phyloP scores from a whole-genome alignment of 257 asterid genomes.

The Pogostemon cablin region DNA sequence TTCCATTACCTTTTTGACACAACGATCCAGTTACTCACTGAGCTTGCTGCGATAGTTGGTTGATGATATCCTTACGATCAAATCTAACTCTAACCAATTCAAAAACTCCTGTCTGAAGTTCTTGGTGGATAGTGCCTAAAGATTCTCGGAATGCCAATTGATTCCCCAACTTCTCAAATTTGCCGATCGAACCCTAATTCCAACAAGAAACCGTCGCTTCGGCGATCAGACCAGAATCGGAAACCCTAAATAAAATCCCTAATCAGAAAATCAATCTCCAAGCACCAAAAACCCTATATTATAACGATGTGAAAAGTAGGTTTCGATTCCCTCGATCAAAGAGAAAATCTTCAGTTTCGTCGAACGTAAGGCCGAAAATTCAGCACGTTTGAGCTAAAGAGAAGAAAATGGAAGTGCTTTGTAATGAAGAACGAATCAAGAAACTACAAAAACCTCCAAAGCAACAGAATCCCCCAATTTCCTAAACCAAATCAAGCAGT shows the following conservation, averaged over 20 bases:
- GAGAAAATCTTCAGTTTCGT: slow-evolving; percentile 12
- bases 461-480: slow-evolving; percentile 9
- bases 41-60: slow-evolving; percentile 31
- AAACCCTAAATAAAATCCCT: slow-evolving; percentile 42
- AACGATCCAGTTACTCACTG: slow-evolving; percentile 25
- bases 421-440: slow-evolving; percentile 34
- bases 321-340: slow-evolving; percentile 35
- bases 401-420: slow-evolving; percentile 27
- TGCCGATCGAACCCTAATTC: slow-evolving; percentile 33
- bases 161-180: slow-evolving; percentile 18
- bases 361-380: slow-evolving; percentile 10
- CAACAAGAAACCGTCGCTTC: slow-evolving; percentile 29
- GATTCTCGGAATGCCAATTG: slow-evolving; percentile 29
- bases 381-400: slow-evolving; percentile 31
- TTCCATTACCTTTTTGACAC: slow-evolving; percentile 41
- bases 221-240: slow-evolving; percentile 40
- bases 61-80: slow-evolving; percentile 34
- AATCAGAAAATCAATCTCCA: slow-evolving; percentile 34
- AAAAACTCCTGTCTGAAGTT: slow-evolving; percentile 28
- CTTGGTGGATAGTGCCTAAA: slow-evolving; percentile 29
- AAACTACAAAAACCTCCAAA: slow-evolving; percentile 21
- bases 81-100: slow-evolving; percentile 32
- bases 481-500: slow-evolving; percentile 27
- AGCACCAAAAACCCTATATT: slow-evolving; percentile 41
- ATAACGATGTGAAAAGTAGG: slow-evolving; percentile 16